Conservation (phyloP, 805 yeast species). For the Jamesozyma gamospora region DNA sequence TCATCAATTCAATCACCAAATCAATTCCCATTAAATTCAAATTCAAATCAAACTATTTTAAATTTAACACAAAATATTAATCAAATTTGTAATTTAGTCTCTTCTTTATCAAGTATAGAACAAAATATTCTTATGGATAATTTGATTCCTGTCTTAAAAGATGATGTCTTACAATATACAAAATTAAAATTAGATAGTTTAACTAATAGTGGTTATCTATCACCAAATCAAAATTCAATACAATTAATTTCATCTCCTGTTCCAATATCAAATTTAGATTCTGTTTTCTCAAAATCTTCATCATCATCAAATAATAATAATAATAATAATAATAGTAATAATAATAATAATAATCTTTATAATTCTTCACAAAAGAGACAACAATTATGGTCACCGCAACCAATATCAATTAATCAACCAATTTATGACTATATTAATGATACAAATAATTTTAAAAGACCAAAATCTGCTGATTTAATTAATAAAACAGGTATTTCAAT, state of each 20-base stretch:
- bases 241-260: slow-evolving; percentile 19
- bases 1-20: slow-evolving; percentile 6
- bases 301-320: slow-evolving; percentile 1
- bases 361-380: slow-evolving; percentile 5
- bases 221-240: slow-evolving; percentile 5
- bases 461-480: slow-evolving; percentile 33
- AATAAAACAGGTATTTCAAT: neutral
- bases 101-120: slow-evolving; percentile 41
- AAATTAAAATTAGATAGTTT: slow-evolving; percentile 37
- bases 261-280: slow-evolving; percentile 4
- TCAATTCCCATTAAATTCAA: slow-evolving; percentile 8
- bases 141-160: slow-evolving; percentile 40
- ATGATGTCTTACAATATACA: slow-evolving; percentile 42
- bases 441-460: slow-evolving; percentile 26
- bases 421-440: slow-evolving; percentile 25
- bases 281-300: slow-evolving; percentile 7
- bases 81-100: slow-evolving; percentile 42
- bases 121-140: slow-evolving; percentile 45
- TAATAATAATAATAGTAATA: neutral
- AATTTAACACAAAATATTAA: slow-evolving; percentile 43
- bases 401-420: slow-evolving; percentile 31
- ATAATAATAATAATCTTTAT: too few relatives aligned
- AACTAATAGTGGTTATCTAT: slow-evolving; percentile 12
- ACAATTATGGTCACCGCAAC: slow-evolving; percentile 31
- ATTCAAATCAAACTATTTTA: neutral